Evolutionary conservation across 2,329 filamentous ascomycete genomes (phyloP), one percentile per base, ranked within the genome.

Genomic region (Reticulascus tulasneorum): DNA sequence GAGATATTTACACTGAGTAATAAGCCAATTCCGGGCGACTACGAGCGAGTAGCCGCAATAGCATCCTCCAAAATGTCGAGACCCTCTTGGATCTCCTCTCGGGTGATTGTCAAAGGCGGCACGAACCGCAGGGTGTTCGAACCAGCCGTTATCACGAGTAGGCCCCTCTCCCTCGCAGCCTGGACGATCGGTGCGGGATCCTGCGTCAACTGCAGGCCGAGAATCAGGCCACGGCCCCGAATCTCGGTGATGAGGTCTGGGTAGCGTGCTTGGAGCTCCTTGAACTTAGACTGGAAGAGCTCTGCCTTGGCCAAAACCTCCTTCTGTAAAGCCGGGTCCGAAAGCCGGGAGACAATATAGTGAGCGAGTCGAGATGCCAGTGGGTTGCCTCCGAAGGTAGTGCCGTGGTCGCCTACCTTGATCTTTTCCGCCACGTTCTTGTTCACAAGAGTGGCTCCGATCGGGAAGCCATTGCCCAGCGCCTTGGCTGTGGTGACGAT

Each of bases 401-500:
- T 96, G 32, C 90, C 90, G 63, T 96, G 90, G 59, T 96, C 90
- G 40, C 90, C 87, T 12, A 65, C 63, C 50, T 63, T 60, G 46
- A 69, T 69, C 53, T 64, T 69, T 18, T 64, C 63, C 25, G 55
- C 48, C 6, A 71, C 64, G 28, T 52, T 49, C 33, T 53, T 50
- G 12, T 63, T 68, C 17, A 70, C 63, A 17, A 69, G 48, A 16
- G 66, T 64, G 7, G 93, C 93, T 33, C 88, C 93, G 48, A 98
- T 90, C 30, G 93, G 93, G 61, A 96, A 91, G 6, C 93, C 93
- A 55, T 98, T 98, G 12, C 93, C 93, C 3, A 98, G 79, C 1
- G 93, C 93, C 69, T 98, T 98, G 38, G 93, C 93, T 1, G 86
- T 91, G 11, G 91, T 96, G 46, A 98, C 66, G 47, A 98, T 83